These are phyloP conservation scores for Umbilicaria muhlenbergii DNA, from an alignment of 495 filamentous ascomycete genomes.

Conservation along the genomic window DNA sequence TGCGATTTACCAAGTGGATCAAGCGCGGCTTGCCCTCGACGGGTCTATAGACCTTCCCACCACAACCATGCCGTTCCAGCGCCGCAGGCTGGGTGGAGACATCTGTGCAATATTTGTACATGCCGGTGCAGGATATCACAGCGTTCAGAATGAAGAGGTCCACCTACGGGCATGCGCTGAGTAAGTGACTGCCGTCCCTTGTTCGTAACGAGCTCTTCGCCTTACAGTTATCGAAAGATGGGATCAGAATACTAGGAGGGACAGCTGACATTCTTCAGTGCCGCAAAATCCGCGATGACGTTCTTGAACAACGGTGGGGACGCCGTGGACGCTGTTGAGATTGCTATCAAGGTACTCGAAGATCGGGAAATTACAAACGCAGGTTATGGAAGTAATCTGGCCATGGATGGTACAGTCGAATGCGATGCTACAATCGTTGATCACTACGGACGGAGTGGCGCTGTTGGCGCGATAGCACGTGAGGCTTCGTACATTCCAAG, in stretches of 20 bases:
- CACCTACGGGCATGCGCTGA: slow-evolving; percentile 76
- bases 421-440: slow-evolving; percentile 90
- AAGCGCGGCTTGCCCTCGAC: neutral
- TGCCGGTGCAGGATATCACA: slow-evolving; percentile 93
- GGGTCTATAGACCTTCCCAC: neutral
- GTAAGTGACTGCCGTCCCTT: slow-evolving; percentile 35
- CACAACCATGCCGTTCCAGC: neutral
- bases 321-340: slow-evolving; percentile 84
- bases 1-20: neutral
- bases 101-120: slow-evolving; percentile 78
- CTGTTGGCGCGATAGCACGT: slow-evolving; percentile 81
- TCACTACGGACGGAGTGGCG: slow-evolving; percentile 79
- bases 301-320: slow-evolving; percentile 61
- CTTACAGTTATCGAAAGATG: neutral
- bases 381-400: slow-evolving; percentile 90
- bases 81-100: slow-evolving; percentile 22
- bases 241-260: neutral
- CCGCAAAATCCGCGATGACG: slow-evolving; percentile 62
- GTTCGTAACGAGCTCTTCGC: neutral
- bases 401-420: slow-evolving; percentile 78
- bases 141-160: slow-evolving; percentile 58
- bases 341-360: slow-evolving; percentile 73
- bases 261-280: slow-evolving; percentile 35
- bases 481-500: slow-evolving; percentile 21
- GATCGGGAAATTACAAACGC: slow-evolving; percentile 93